Base-by-base conservation (phyloP, 169 alveolate species). In the Plasmodium cynomolgi region DNA sequence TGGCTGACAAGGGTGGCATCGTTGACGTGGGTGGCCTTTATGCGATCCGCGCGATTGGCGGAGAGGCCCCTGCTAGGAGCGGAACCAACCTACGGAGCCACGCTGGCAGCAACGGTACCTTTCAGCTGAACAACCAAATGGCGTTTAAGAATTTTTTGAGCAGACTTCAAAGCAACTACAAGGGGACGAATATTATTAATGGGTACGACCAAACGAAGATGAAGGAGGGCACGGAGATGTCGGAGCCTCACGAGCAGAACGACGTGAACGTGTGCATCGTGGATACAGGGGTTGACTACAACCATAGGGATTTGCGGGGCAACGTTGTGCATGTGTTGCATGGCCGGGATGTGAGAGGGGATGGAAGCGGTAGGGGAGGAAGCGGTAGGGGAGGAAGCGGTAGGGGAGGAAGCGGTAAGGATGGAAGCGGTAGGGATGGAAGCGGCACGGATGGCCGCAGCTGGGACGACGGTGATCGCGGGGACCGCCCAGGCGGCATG, bases 201-300 rank as follows among this genome's bases (percentile, higher is more conserved):
- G 92, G 83, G 23, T 72, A 72, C 20, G 83, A 84, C 54, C 31
- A 56, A 9, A 84, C 58, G 50, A 41, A 73, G 41, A 2, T 84
- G 20, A 33, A 26, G 13, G 83, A 84, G 20, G 92, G 84, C 2
- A 41, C 56, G 15, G 54, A 71, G 31, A 2, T 84, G 34, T 71
- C 92, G 2, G 17, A 7, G 9, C 15, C 23, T 17, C 54, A 84
- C 31, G 92, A 84, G n/a, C 17, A 17, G 39, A 7, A 73, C n/a
- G 83, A 84, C 54, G 92, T 84, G 4, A 82, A 84, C 72, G 96
- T 94, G 6, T 94, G 96, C 15, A 97, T 97, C 58, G 95, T 97
- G 5, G 99, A 97, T 90, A 97, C 99, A 2, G 99, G 99, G 2
- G 95, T 97, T 2, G 98, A 96, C 82, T 93, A 85, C 82, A 81